phyloP scores from a whole-genome alignment of 1,284 basidiomycete genomes.

The Abortiporus biennis region DNA sequence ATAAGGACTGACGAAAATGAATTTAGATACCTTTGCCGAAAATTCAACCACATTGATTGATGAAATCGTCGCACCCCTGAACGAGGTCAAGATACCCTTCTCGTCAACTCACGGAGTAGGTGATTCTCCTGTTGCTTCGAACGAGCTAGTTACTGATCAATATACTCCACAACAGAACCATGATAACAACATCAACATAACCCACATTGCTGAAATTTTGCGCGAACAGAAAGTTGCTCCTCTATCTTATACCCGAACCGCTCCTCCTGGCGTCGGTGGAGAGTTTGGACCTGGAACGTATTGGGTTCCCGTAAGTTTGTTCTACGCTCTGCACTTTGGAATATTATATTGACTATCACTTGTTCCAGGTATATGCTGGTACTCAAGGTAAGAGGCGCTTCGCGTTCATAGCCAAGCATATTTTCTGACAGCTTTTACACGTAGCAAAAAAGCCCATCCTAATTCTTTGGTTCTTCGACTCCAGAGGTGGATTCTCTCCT shows the following conservation, averaged over 20 bases:
- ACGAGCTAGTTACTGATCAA: background rate
- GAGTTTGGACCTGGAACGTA: slow-evolving; percentile 59
- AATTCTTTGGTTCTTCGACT: slow-evolving; percentile 71
- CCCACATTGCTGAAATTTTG: slow-evolving; percentile 52
- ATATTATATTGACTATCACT: slow-evolving; percentile 27
- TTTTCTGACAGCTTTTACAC: background rate
- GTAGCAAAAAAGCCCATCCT: slow-evolving; percentile 43
- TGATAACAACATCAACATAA: slow-evolving; percentile 64
- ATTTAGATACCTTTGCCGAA: slow-evolving; percentile 49
- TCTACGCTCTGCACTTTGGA: background rate
- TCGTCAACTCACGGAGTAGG: slow-evolving; percentile 49
- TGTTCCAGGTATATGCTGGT: slow-evolving; percentile 20
- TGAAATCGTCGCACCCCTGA: slow-evolving; percentile 29
- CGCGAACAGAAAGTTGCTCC: slow-evolving; percentile 52
- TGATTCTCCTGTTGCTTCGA: background rate
- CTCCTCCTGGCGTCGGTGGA: slow-evolving; percentile 55
- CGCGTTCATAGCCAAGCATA: too few relatives aligned
- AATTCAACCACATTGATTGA: slow-evolving; percentile 25
- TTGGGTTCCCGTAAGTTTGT: slow-evolving; percentile 56
- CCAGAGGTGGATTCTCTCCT: slow-evolving; percentile 48
- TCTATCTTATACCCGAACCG: slow-evolving; percentile 53
- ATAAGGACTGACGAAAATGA: background rate
- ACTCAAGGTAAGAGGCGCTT: slow-evolving; percentile 1
- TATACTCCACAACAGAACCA: slow-evolving; percentile 46
- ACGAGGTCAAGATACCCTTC: slow-evolving; percentile 25